Conservation (phyloP, 805 yeast species). For the Kodamaea sagamina region DNA sequence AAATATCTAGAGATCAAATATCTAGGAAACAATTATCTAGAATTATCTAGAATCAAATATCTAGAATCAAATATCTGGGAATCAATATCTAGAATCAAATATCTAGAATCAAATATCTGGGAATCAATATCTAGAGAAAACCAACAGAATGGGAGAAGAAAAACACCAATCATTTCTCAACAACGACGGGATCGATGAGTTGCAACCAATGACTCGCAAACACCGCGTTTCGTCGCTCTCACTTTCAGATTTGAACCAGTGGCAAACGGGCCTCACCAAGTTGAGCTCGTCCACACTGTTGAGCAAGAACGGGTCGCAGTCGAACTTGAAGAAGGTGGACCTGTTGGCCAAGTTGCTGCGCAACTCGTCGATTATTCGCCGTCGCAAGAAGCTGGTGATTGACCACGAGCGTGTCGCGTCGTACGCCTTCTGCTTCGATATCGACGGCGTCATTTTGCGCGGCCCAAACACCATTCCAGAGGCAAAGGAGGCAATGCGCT, state of each 20-base stretch:
- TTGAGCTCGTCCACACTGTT: conserved; percentile 39
- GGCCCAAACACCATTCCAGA: conserved; percentile 85
- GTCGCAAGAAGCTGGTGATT: conserved; percentile 53
- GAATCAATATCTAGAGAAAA: not conserved
- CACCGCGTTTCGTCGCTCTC: conserved; percentile 68
- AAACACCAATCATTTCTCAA: conserved; percentile 58
- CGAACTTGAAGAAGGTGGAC: conserved; percentile 45
- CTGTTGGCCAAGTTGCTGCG: conserved; percentile 48
- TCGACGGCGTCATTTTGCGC: conserved; percentile 85
- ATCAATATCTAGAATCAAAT: too few species aligned
- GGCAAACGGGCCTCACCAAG: conserved; percentile 53
- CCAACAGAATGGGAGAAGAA: conserved; percentile 11
- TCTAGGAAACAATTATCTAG: too few species aligned
- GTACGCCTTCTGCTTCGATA: conserved; percentile 89
- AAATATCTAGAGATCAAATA: too few species aligned
- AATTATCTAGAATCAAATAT: too few species aligned
- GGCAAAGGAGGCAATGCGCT: conserved; percentile 68
- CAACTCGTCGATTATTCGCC: conserved; percentile 46
- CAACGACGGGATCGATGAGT: conserved; percentile 70
- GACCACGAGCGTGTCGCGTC: conserved; percentile 76
- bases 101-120: too few species aligned
- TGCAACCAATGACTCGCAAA: conserved; percentile 62
- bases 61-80: too few species aligned
- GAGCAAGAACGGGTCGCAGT: conserved; percentile 29
- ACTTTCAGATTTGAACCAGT: conserved; percentile 63